phyloP scores from a whole-genome alignment of 2,329 filamentous ascomycete species.

The Beauveria bassiana region DNA sequence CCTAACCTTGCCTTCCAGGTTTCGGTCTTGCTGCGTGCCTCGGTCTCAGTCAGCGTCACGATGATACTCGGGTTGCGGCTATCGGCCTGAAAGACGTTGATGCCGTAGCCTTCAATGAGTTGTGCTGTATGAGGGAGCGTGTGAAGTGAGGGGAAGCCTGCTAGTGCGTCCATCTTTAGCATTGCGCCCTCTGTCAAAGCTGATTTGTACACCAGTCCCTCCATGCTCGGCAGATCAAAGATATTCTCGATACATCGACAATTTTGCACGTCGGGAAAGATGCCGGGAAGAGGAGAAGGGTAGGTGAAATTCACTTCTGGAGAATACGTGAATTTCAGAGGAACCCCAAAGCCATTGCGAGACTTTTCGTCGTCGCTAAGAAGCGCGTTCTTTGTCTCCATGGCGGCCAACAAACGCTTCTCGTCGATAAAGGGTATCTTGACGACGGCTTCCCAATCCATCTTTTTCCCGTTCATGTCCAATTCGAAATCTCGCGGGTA shows the following conservation, averaged over 20 bases:
- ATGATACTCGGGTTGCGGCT: constrained; percentile 96
- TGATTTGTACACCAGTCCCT: constrained; percentile 77
- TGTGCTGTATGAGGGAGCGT: constrained; percentile 76
- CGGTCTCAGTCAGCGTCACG: constrained; percentile 71
- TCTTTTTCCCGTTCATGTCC: constrained; percentile 99
- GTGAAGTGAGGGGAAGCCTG: constrained; percentile 86
- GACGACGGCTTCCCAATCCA: constrained; percentile 98
- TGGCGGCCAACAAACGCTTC: constrained; percentile 71
- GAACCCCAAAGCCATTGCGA: constrained; percentile 85
- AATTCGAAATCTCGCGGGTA: constrained; percentile 95
- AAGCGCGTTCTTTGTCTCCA: constrained; percentile 73
- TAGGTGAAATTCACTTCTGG: constrained; percentile 72
- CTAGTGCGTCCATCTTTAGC: constrained; percentile 73
- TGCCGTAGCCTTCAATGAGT: constrained; percentile 65
- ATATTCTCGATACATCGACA: constrained; percentile 95
- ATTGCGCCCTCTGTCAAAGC: constrained; percentile 80
- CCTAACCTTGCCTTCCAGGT: constrained; percentile 74
- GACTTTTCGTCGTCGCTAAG: constrained; percentile 71
- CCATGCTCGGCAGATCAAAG: constrained; percentile 87
- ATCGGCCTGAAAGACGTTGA: constrained; percentile 92
- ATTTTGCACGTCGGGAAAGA: constrained; percentile 81
- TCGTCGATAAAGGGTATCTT: constrained; percentile 99
- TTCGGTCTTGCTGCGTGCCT: constrained; percentile 60
- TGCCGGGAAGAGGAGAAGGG: constrained; percentile 76
- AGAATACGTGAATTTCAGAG: constrained; percentile 86